A percentile compares a stretch with the other conserved stretches of the same genome.
phyloP scores from a whole-genome alignment of 108 stramenopile genomes.

The Nitzschia palea region DNA sequence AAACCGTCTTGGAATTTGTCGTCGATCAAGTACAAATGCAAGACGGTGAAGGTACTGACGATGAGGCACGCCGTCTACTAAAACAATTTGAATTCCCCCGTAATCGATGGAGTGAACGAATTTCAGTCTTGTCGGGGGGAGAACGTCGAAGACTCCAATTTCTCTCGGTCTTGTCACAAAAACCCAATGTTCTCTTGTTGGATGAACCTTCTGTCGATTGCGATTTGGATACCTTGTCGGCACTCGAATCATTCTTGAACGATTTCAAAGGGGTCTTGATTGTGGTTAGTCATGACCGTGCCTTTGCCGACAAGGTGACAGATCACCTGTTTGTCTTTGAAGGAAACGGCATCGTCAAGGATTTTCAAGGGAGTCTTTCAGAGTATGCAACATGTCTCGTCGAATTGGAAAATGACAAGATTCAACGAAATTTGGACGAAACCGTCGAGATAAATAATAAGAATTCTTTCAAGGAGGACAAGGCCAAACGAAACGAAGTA shows the following conservation, averaged over 20 bases:
- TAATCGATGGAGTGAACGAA: constrained; percentile 69
- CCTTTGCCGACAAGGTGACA: constrained; percentile 91
- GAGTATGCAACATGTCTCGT: constrained; percentile 81
- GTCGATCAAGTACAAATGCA: constrained; percentile 63
- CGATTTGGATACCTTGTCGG: constrained; percentile 80
- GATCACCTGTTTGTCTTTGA: constrained; percentile 92
- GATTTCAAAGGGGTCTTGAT: constrained; percentile 89
- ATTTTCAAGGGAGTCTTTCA: constrained; percentile 73
- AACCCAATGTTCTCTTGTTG: constrained; percentile 74
- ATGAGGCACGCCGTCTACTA: constrained; percentile 76
- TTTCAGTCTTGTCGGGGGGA: constrained; percentile 78
- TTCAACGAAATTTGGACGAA: constrained; percentile 12
- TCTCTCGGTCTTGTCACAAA: constrained; percentile 66
- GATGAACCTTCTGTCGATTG: constrained; percentile 74
- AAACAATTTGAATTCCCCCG: constrained; percentile 73
- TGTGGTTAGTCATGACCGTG: constrained; percentile 92
- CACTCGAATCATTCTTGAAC: constrained; percentile 79
- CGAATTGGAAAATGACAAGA: constrained; percentile 57
- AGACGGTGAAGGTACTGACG: constrained; percentile 45
- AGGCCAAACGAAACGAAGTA: constrained; percentile 53
- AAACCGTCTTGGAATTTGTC: constrained; percentile 74
- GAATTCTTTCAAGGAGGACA: constrained; percentile 64
- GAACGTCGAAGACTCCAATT: constrained; percentile 82
- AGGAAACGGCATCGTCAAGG: constrained; percentile 79
- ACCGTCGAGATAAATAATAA: constrained; percentile 37